Base-by-base conservation (phyloP, 768 basidiomycete genomes). In the Scleroderma bovista region DNA sequence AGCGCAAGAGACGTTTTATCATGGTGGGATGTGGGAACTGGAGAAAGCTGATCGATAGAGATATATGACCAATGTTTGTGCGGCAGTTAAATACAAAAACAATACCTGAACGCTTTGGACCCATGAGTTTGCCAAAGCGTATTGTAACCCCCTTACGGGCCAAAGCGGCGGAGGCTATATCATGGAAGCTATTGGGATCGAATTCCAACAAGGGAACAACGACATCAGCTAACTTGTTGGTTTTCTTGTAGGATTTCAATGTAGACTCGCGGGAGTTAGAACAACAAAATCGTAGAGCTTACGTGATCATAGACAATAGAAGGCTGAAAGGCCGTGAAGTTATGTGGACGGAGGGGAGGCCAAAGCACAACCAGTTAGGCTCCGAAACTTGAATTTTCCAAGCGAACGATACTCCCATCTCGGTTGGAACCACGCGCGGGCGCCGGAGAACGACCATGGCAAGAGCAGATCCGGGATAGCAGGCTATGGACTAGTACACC, bases 271-370 rank as follows among this genome's bases (percentile, higher is more conserved):
- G 26, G 26, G 26, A 9, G 26, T 4, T 29, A 29, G 26, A 15
- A 26, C 41, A 43, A 43, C 22, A 43, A 43, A 13, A 23, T n/a
- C 16, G 10, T 43, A 9, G 26, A 5, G 24, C 24, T 43, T 43
- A 43, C 41, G 41, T 43, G 22, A 43, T 43, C 41, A 43, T n/a
- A 26, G 41, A 43, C 16, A 43, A 43, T 24, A 22, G 41, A 42
- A 24, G 15, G 6, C 22, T 22, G 13, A 12, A 36, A 12, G 24
- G 24, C n/a, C 24, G 26, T 23, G 23, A 26, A 29, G 26, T 15
- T 6, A 13, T 2, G 13, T 13, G 41, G 41, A n/a, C 11, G 41
- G 12, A 11, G 3, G 24, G 8, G n/a, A n/a, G 41, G 24, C n/a
- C 41, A 24, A 43, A 43, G 41, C 41, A 43, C n/a, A 23, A 11